phyloP scores from a whole-genome alignment of 129 eudicot species.

The Lonicera japonica region DNA sequence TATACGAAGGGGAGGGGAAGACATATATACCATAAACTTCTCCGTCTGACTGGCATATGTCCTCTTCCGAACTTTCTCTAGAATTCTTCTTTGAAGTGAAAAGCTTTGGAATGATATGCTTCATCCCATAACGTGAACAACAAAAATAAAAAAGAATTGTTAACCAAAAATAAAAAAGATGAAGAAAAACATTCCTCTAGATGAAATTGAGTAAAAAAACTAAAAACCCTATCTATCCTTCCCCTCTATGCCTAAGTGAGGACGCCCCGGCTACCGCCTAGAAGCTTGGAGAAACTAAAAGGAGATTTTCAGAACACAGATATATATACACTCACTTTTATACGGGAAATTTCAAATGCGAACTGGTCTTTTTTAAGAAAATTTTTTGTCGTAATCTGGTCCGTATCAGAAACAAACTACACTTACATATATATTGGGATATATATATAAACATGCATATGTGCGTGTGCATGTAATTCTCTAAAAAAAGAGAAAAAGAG shows the following conservation, averaged over 20 bases:
- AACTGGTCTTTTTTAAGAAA: too few species aligned
- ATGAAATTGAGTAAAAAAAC: neutral
- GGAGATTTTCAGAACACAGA: too few species aligned
- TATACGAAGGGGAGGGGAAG: slow-evolving; percentile 3
- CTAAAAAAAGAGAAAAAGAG: neutral
- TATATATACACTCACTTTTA: too few species aligned
- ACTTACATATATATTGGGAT: neutral
- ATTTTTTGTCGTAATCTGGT: too few species aligned
- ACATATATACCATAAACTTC: slow-evolving; percentile 10
- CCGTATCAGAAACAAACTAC: too few species aligned
- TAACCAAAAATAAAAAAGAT: neutral
- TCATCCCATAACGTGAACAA: neutral
- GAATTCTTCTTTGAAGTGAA: slow-evolving; percentile 34
- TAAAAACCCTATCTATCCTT: neutral
- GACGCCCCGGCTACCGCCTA: too few species aligned
- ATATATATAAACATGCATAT: neutral
- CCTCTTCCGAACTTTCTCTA: slow-evolving; percentile 32
- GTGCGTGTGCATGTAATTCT: neutral
- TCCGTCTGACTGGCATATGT: slow-evolving; percentile 9
- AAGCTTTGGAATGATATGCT: slow-evolving; percentile 46
- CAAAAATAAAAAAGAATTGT: neutral
- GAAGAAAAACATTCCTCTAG: neutral
- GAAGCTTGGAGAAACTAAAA: too few species aligned
- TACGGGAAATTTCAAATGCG: too few species aligned
- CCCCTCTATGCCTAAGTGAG: too few species aligned